Evolutionary conservation across 169 alveolate species (phyloP), one percentile per base, ranked within the genome.

Genomic region (Plasmodium relictum): DNA sequence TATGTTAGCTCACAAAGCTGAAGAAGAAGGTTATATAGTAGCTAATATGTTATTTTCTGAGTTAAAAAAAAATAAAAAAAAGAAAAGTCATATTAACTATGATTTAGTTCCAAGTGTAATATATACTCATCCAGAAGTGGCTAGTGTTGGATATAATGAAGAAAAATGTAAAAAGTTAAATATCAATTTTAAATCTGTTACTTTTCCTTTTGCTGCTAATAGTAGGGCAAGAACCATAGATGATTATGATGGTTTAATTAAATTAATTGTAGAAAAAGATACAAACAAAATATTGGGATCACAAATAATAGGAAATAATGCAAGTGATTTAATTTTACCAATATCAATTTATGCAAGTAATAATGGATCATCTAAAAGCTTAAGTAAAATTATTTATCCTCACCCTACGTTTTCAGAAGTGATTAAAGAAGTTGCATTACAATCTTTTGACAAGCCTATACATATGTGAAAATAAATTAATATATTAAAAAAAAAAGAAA

Each of bases 321-420:
- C 99, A 5, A 98, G 99, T 63, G 99, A 99, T 92, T 94, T 99
- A 95, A 97, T 98, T 66, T 98, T 96, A 48, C 99, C 97, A 78
- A 96, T 97, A 37, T 97, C 97, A 7, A 91, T 98, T 45, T 99
- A 98, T 63, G 95, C 97, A 92, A 98, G 96, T 88, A 98, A 98
- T 87, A 99, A 99, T 39, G 98, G 99, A 4, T 91, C 99, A 18
- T 92, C 98, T 58, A 99, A 97, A 88, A 99, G 98, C 88, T 93
- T 98, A 42, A 98, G 98, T 24, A 95, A 98, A 76, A 97, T 98
- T 76, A 97, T 99, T 93, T 98, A 96, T 93, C 99, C 99, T 37
- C 99, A 99, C 89, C 99, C 99, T 42, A 98, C 99, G 50, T 95
- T 98, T 42, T 96, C 99, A 4, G 99, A 99, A 93, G 99, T 99